phyloP scores from a whole-genome alignment of 1,139 yeast genomes.

The Trichomonascaceae sp. region DNA sequence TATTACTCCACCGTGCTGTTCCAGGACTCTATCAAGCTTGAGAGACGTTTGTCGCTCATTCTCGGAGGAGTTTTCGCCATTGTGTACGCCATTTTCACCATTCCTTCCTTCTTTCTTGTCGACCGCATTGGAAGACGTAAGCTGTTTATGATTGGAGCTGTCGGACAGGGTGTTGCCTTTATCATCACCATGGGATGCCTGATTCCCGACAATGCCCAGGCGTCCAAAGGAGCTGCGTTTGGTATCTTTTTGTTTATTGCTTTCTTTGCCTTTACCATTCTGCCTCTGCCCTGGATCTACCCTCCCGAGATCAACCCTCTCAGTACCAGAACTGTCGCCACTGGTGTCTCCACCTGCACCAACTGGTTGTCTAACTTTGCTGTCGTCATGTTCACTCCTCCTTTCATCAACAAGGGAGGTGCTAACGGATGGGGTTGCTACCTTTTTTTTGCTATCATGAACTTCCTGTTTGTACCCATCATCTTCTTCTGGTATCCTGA shows the following conservation, averaged over 20 bases:
- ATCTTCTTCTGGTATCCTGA: conserved; percentile 60
- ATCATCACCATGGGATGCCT: conserved; percentile 55
- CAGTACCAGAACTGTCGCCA: conserved; percentile 40
- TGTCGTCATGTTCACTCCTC: conserved; percentile 43
- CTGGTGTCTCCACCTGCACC: conserved; percentile 43
- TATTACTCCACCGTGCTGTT: conserved; percentile 31
- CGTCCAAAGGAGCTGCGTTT: conserved; percentile 32
- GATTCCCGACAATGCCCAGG: conserved; percentile 32
- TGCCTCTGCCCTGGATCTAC: conserved; percentile 33
- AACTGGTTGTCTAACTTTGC: conserved; percentile 38
- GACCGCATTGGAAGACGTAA: conserved; percentile 61
- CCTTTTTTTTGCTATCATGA: conserved; percentile 31
- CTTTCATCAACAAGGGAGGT: conserved; percentile 25
- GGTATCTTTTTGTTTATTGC: conserved; percentile 43
- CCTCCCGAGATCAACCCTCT: conserved; percentile 36
- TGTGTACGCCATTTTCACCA: conserved; percentile 38
- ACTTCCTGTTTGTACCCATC: conserved; percentile 51
- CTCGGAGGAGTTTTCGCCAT: conserved; percentile 51
- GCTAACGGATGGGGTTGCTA: conserved; percentile 32
- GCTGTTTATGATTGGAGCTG: conserved; percentile 31
- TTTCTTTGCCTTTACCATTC: conserved; percentile 44
- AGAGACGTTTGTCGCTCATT: conserved; percentile 37
- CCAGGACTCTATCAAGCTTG: conserved; percentile 33
- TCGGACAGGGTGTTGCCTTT: conserved; percentile 43
- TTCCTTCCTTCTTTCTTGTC: conserved; percentile 32